Base-by-base conservation (phyloP, 2,329 filamentous ascomycete genomes). In the Cladosporium colombiae region DNA sequence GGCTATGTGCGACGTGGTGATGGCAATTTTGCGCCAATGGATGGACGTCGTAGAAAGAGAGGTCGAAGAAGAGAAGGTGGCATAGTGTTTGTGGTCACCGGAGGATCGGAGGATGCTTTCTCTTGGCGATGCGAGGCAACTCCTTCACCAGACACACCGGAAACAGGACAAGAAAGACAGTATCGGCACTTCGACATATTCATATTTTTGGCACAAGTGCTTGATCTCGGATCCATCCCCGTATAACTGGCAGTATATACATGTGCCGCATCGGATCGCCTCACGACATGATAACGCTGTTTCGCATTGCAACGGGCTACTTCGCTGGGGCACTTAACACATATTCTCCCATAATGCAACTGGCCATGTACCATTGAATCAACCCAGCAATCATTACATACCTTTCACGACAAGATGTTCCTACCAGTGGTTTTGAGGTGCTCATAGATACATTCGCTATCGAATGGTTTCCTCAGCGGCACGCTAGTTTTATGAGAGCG, bases 11-110 rank as follows among this genome's bases (percentile, higher is more conserved):
- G 16, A n/a, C 52, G n/a, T 21, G 27, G 21, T 21, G 10, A 21
- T 33, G 27, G n/a, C 21, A 21, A 10, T 55, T 55, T 55, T 33
- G 52, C 52, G 52, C 52, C 52, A 55, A 55, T 55, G 31, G 52
- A n/a, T 23, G 52, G 8, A 13, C 10, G 11, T 5, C 23, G 27
- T n/a, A 33, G 18, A 33, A 27, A 14, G 16, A 29, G 27, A 55
- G 49, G 23, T 18, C 14, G 25, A 31, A 18, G 50, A 53, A 8
- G 27, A 29, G 50, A 53, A 53, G 50, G 16, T 18, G 23, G 50
- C 50, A n/a, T 2, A 5, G 16, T 31, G 50, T 29, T 29, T n/a
- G 40, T 21, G 40, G 40, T 8, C 11, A n/a, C n/a, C 40, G 40
- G n/a, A 46, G 40, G 40, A 46, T 46, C n/a, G 40, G n/a, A 46